Conservation (phyloP, 2,329 filamentous ascomycete species). For the Trichoderma sp. region DNA sequence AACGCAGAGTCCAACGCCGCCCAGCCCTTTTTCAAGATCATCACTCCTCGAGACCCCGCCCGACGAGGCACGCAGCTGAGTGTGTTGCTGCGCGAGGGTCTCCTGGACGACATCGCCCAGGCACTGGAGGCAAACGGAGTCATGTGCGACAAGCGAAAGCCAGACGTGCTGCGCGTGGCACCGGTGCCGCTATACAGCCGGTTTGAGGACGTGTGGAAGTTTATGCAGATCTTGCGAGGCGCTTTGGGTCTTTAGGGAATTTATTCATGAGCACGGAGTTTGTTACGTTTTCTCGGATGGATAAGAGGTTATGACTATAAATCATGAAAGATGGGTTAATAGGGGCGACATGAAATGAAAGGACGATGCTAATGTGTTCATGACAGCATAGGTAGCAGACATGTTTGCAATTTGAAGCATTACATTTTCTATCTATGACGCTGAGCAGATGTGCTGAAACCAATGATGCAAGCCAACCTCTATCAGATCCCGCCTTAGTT, state of each 20-base stretch:
- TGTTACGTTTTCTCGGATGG: background rate
- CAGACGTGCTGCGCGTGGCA: conserved; percentile 80
- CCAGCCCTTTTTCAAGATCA: conserved; percentile 55
- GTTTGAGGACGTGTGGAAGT: conserved; percentile 67
- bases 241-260: conserved; percentile 35
- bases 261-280: background rate
- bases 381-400: background rate
- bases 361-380: background rate
- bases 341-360: background rate
- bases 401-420: background rate
- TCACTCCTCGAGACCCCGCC: conserved; percentile 69
- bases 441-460: background rate
- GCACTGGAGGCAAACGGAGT: conserved; percentile 68
- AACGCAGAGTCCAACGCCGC: conserved; percentile 36
- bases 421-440: background rate
- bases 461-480: background rate
- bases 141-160: conserved; percentile 80
- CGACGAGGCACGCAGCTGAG: conserved; percentile 80
- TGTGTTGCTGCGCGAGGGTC: conserved; percentile 64
- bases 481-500: background rate
- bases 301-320: background rate
- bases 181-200: conserved; percentile 84
- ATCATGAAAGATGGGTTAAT: background rate
- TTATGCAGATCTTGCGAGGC: conserved; percentile 46
- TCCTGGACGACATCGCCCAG: conserved; percentile 68